Evolutionary conservation across 257 asterid genomes (phyloP), one percentile per base, ranked within the genome.

Genomic region (Lavandula angustifolia): DNA sequence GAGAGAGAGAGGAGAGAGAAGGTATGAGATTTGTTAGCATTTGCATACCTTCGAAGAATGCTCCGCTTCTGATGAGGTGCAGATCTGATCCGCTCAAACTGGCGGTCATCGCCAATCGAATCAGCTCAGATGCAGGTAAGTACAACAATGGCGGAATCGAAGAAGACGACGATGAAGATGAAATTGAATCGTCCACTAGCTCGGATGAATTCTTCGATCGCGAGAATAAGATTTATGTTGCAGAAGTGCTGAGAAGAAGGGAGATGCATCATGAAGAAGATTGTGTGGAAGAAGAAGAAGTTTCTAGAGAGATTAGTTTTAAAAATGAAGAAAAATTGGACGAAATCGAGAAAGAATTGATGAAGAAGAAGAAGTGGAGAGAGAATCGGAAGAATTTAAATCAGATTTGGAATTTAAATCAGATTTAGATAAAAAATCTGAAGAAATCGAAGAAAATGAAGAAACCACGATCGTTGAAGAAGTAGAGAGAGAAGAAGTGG

Each of bases 41-140:
- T 67, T 90, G 89, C 22, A 59, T 90, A 42, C 99, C 99, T 0
- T 98, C 99, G 0, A 90, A 88, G 78, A 94, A 94, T 43, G 99
- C 99, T 58, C 85, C 90, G 40, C 62, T 94, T 64, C 68, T 94
- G 33, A 94, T 94, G 99, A 82, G 99, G 64, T 94, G 99, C 68
- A 85, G 96, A 86, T 94, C 99, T 56, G 98, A 94, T 91, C 99
- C 98, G 0, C 70, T 86, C 77, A 86, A 88, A 74, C 82, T 94
- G 87, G 95, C 96, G 0, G 76, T 82, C 54, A 88, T 94, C n/a
- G 76, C 89, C 0, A 81, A 76, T 69, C 67, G 89, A 5, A 81
- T 85, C 27, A 76, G 84, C 38, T 84, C 89, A 77, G 98, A 86
- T 58, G 75, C 66, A 40, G 49, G 59, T 0, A 60, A 48, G n/a